phyloP scores from a whole-genome alignment of 1,284 basidiomycete species.

The Ceratobasidium sp. region DNA sequence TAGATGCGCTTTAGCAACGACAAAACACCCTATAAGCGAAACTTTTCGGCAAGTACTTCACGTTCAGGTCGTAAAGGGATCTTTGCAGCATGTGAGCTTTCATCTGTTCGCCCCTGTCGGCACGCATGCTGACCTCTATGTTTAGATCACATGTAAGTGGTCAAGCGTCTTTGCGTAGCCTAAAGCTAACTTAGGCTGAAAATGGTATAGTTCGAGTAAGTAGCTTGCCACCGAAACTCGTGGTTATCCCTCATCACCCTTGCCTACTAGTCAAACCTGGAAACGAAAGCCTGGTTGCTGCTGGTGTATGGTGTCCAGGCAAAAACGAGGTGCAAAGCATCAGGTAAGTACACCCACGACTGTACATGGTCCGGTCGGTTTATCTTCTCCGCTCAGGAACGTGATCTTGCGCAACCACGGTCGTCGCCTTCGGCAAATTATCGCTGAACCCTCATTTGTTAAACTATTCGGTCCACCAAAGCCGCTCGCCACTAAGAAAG shows the following conservation, averaged over 20 bases:
- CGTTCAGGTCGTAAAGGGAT: constrained; percentile 81
- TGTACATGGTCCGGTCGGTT: not conserved
- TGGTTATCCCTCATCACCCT: constrained; percentile 2
- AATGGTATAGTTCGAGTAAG: constrained; percentile 42
- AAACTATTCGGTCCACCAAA: constrained; percentile 75
- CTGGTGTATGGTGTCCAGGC: constrained; percentile 85
- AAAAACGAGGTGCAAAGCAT: constrained; percentile 81
- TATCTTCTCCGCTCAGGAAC: constrained; percentile 57
- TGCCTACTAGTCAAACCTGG: constrained; percentile 70
- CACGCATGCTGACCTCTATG: not conserved
- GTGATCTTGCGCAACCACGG: constrained; percentile 71
- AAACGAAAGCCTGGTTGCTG: constrained; percentile 75
- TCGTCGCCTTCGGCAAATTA: constrained; percentile 69
- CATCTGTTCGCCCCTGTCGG: constrained; percentile 3
- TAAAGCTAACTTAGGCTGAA: not conserved
- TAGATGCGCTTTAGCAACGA: constrained; percentile 92
- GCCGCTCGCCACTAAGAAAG: constrained; percentile 61
- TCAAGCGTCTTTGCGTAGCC: constrained; percentile 17
- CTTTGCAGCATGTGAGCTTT: constrained; percentile 74
- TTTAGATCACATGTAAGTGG: constrained; percentile 46
- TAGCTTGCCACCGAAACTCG: not conserved
- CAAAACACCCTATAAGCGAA: constrained; percentile 91
- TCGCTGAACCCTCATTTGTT: constrained; percentile 74
- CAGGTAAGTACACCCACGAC: constrained; percentile 58
- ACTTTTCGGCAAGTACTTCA: constrained; percentile 80